phyloP scores from a whole-genome alignment of 495 filamentous ascomycete genomes.

The Trichocladium uniseriatum region DNA sequence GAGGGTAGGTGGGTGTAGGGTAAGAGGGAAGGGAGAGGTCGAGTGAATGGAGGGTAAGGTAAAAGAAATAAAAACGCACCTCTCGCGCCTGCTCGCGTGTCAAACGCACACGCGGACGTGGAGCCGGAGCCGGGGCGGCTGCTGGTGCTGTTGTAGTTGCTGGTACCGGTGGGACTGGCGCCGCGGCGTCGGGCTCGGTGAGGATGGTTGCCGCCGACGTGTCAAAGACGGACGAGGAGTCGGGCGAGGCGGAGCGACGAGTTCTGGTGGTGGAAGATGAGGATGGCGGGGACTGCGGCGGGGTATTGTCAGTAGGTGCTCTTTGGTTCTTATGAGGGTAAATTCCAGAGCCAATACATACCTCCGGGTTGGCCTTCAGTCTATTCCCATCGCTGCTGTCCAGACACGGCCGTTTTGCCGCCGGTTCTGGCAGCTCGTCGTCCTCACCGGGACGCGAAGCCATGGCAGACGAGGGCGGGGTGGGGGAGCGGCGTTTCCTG shows the following conservation, averaged over 20 bases:
- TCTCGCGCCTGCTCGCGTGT: conserved; percentile 36
- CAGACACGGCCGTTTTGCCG: conserved; percentile 8
- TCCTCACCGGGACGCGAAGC: background rate
- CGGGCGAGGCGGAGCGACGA: conserved; percentile 19
- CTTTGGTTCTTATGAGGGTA: too few species aligned
- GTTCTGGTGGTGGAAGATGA: background rate
- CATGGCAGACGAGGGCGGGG: background rate
- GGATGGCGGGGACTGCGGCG: background rate
- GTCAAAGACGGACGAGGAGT: conserved; percentile 30
- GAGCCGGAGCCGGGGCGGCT: background rate
- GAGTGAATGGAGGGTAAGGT: too few species aligned
- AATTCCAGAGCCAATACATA: background rate
- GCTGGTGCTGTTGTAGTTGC: too few species aligned
- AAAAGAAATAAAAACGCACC: conserved; percentile 14
- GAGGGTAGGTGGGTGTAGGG: background rate
- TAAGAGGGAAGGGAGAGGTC: background rate
- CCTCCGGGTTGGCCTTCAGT: background rate
- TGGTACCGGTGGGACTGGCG: too few species aligned
- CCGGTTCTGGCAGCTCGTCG: background rate
- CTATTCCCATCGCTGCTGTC: background rate
- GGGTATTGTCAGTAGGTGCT: background rate
- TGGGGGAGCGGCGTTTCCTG: conserved; percentile 1
- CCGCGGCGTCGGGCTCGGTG: conserved; percentile 32
- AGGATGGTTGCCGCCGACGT: conserved; percentile 27
- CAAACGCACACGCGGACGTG: conserved; percentile 14